Percentiles rank a stretch among this genome's conserved stretches.
These are phyloP conservation scores for Jasminum sambac DNA, from an alignment of 257 asterid genomes.

Conservation along the genomic window DNA sequence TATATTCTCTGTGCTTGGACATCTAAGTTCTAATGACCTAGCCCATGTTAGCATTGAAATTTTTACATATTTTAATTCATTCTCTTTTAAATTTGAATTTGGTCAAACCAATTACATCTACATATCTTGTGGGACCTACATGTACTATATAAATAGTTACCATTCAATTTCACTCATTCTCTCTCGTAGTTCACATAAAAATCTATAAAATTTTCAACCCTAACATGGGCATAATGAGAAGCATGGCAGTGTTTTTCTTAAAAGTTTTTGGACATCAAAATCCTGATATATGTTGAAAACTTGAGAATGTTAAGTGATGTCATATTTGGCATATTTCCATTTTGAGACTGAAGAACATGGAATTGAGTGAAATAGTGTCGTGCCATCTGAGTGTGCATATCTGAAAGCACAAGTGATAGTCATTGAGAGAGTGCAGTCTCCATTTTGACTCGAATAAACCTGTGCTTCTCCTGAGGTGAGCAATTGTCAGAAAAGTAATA, in stretches of 20 bases:
- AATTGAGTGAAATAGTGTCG: not conserved
- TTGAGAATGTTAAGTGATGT: not conserved
- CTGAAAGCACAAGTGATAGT: not conserved
- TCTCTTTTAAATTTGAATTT: too few relatives aligned
- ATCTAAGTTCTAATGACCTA: not conserved
- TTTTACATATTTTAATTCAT: too few relatives aligned
- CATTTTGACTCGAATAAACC: not conserved
- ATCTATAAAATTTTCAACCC: too few relatives aligned
- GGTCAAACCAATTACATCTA: too few relatives aligned
- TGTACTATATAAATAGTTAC: too few relatives aligned
- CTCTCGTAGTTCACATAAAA: too few relatives aligned
- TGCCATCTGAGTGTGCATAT: not conserved
- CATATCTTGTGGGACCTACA: too few relatives aligned
- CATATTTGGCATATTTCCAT: not conserved
- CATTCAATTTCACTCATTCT: too few relatives aligned
- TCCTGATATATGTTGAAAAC: not conserved
- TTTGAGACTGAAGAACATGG: not conserved
- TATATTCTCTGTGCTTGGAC: slow-evolving; percentile 7
- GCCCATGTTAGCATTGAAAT: too few relatives aligned
- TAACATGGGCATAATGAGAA: too few relatives aligned
- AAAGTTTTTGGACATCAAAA: not conserved
- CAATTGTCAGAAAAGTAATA: not conserved
- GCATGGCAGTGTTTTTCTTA: slow-evolving; percentile 5
- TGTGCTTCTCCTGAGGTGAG: not conserved
- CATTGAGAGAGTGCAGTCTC: not conserved